Percentiles rank a stretch among this genome's conserved stretches.
Conservation (phyloP, 1,139 yeast genomes). For the Saccharomyces hybrid region DNA sequence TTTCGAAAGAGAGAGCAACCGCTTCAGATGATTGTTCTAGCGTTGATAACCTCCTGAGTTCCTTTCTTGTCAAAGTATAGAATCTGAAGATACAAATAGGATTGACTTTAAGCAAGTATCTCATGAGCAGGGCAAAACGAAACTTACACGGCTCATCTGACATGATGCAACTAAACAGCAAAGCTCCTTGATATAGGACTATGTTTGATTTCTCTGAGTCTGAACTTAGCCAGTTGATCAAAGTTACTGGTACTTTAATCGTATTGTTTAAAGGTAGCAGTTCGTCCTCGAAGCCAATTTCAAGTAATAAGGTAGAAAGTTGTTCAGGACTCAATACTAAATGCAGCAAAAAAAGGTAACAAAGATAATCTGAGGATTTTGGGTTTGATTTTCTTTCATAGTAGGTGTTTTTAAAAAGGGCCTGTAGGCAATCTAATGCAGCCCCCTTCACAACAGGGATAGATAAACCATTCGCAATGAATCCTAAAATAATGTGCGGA, state of each 20-base stretch:
- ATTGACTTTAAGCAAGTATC: slow-evolving; percentile 36
- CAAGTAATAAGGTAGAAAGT: slow-evolving; percentile 39
- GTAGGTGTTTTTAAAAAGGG: slow-evolving; percentile 43
- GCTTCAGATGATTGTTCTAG: slow-evolving; percentile 25
- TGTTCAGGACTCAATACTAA: slow-evolving; percentile 47
- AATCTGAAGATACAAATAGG: slow-evolving; percentile 38
- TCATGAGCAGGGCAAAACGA: slow-evolving; percentile 46
- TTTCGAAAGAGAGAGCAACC: slow-evolving; percentile 29
- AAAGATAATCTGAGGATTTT: slow-evolving; percentile 25
- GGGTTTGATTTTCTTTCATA: slow-evolving; percentile 12
- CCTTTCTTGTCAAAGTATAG: slow-evolving; percentile 39
- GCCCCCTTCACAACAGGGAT: slow-evolving; percentile 51
- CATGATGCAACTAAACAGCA: slow-evolving; percentile 43
- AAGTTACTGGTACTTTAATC: slow-evolving; percentile 39
- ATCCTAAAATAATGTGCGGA: slow-evolving; percentile 47
- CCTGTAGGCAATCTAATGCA: slow-evolving; percentile 46
- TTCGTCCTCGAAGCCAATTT: slow-evolving; percentile 39
- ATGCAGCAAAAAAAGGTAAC: slow-evolving; percentile 52
- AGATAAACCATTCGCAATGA: slow-evolving; percentile 58
- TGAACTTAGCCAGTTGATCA: slow-evolving; percentile 44
- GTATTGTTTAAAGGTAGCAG: slow-evolving; percentile 33
- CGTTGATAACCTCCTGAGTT: slow-evolving; percentile 36
- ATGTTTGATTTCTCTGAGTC: slow-evolving; percentile 40
- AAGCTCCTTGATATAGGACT: slow-evolving; percentile 46
- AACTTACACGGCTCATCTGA: slow-evolving; percentile 47